phyloP scores from a whole-genome alignment of 1,139 yeast species.

The Casaregolazyma suthepensis region DNA sequence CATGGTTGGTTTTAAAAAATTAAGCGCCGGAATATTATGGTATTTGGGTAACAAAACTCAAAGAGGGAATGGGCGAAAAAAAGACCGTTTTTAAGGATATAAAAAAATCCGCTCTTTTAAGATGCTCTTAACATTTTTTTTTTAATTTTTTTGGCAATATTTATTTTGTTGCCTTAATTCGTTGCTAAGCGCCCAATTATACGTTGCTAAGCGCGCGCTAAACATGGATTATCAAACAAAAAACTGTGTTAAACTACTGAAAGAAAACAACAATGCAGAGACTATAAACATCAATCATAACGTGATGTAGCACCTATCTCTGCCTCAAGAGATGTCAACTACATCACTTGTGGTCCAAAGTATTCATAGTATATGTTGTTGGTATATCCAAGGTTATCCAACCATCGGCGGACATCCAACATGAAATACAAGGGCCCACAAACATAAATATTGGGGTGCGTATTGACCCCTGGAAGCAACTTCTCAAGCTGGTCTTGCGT shows the following conservation, averaged over 20 bases:
- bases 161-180: neutral
- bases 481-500: conserved; percentile 8
- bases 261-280: neutral
- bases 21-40: neutral
- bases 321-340: neutral
- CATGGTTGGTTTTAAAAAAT: conserved; percentile 1
- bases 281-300: neutral
- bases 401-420: conserved; percentile 12
- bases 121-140: no score
- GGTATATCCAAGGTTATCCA: conserved; percentile 6
- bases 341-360: conserved; percentile 14
- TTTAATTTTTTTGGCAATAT: neutral
- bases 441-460: conserved; percentile 20
- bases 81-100: no score
- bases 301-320: neutral
- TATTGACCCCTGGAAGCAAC: conserved; percentile 14
- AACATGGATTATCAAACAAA: no score
- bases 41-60: neutral
- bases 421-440: conserved; percentile 23
- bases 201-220: neutral
- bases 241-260: neutral
- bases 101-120: no score
- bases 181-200: neutral
- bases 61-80: neutral
- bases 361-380: conserved; percentile 12